These are phyloP conservation scores for Oehlia diaphana DNA, from an alignment of 192 early-diverging fungal species.

Conservation along the genomic window DNA sequence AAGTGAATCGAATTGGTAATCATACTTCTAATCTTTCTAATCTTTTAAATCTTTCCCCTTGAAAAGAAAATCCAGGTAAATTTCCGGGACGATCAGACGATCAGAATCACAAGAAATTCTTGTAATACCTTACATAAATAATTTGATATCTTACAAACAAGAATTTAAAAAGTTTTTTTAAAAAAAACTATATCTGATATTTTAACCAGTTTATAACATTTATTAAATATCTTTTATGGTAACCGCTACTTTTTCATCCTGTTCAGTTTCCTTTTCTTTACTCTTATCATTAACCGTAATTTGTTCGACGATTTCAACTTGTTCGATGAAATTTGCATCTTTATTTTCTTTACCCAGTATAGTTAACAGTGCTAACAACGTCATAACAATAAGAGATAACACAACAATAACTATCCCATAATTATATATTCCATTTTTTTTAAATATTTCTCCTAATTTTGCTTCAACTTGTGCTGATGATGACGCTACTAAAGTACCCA, in stretches of 20 bases:
- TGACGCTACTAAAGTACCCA: constrained; percentile 66
- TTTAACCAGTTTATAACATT: too few species aligned
- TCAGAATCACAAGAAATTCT: too few species aligned
- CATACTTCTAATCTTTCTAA: too few species aligned
- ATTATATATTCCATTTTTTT: constrained; percentile 36
- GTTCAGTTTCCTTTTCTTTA: neutral
- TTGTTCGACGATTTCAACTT: neutral
- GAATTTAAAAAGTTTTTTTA: too few species aligned
- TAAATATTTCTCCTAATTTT: constrained; percentile 37
- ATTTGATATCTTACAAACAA: too few species aligned
- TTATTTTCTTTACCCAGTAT: constrained; percentile 60
- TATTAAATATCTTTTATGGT: neutral
- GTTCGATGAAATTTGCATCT: constrained; percentile 49
- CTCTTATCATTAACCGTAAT: neutral
- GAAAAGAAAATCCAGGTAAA: too few species aligned
- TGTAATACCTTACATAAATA: too few species aligned
- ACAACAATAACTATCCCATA: constrained; percentile 60
- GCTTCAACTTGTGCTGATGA: constrained; percentile 59
- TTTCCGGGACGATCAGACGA: too few species aligned
- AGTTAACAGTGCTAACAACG: constrained; percentile 41
- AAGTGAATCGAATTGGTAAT: too few species aligned
- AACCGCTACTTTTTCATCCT: neutral
- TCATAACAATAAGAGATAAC: constrained; percentile 49
- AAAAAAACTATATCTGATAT: too few species aligned
- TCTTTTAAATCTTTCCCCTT: too few species aligned